Percentiles rank a stretch among this genome's conserved stretches.
phyloP scores from a whole-genome alignment of 169 alveolate genomes.

The Plasmodium coatneyi region DNA sequence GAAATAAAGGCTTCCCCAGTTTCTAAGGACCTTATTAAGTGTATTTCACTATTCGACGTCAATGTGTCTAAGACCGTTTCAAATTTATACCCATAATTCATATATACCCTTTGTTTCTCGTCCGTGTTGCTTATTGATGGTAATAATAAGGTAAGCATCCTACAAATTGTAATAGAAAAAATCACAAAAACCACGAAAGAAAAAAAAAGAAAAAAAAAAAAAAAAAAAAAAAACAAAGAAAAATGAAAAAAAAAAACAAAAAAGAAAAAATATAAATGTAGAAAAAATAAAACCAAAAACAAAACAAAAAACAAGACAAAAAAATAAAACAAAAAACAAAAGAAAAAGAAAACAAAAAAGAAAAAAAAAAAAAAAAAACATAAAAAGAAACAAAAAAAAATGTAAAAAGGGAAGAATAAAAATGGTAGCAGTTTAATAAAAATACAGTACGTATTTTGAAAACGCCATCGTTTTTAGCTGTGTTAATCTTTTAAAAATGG shows the following conservation, averaged over 20 bases:
- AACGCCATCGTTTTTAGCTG: background rate
- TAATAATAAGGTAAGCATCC: slow-evolving; percentile 45
- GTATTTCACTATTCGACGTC: slow-evolving; percentile 68
- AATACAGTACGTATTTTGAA: slow-evolving; percentile 5
- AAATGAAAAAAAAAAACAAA: too few species aligned
- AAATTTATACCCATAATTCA: slow-evolving; percentile 46
- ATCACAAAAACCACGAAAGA: background rate
- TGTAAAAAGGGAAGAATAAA: background rate
- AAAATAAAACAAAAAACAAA: slow-evolving; percentile 4
- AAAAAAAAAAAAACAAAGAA: background rate
- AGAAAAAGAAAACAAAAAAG: background rate
- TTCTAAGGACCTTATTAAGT: slow-evolving; percentile 29
- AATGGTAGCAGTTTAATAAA: slow-evolving; percentile 2
- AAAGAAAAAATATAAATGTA: background rate
- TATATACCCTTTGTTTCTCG: slow-evolving; percentile 34
- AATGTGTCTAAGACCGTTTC: slow-evolving; percentile 54
- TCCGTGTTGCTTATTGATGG: slow-evolving; percentile 29
- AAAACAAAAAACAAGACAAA: slow-evolving; percentile 11
- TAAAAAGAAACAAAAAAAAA: slow-evolving; percentile 15
- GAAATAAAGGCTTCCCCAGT: slow-evolving; percentile 56
- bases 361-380: background rate
- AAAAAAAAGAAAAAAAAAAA: slow-evolving; percentile 2
- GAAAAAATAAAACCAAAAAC: slow-evolving; percentile 14
- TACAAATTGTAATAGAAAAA: background rate
- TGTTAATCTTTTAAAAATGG: background rate